Evolutionary conservation across 2,329 filamentous ascomycete species (phyloP), one percentile per base, ranked within the genome.

Genomic region (Fusarium sp.): DNA sequence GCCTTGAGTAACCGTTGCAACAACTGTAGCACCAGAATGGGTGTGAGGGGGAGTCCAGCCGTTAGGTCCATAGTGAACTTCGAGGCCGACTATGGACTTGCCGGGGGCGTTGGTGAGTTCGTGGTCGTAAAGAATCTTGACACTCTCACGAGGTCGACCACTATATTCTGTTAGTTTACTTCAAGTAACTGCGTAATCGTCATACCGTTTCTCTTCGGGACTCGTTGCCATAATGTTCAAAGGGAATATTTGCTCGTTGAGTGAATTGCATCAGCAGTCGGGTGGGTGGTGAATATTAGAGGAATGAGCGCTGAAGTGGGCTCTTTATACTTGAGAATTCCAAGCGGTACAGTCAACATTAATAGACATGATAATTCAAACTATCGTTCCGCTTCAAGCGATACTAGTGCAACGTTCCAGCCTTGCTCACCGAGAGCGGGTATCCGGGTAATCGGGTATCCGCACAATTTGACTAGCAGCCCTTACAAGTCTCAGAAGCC

Each of bases 21-120:
- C 54, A 3, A 70, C 67, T 1, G 51, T 55, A 2, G 54, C 67
- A 3, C 67, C 67, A 0, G 53, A 62, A 3, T 70, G 67, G 1
- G 62, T 62, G 16, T 70, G 65, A 2, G 66, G 66, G 6, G 66
- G 66, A 1, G 66, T 69, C 56, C 53, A 69, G 6, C 66, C 66
- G 4, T 26, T 13, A 0, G 66, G 66, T 0, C 16, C 31, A 3
- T 70, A 69, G 18, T 58, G 52, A 0, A 69, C 62, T 23, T 70
- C 38, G 1, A 69, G 3, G 3, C 46, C 66, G 2, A 69, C 41
- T 3, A 69, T 58, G 16, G 66, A 69, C 26, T 70, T 69, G 18
- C 66, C 62, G 1, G 66, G 62, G 2, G 66, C 57, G 23, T 63
- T 69, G 11, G 49, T 42, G 13, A 69, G 57, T 8, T 69, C 49